Evolutionary conservation across 2,329 filamentous ascomycete species (phyloP).

Genomic region (Rasamsonia emersonii): DNA sequence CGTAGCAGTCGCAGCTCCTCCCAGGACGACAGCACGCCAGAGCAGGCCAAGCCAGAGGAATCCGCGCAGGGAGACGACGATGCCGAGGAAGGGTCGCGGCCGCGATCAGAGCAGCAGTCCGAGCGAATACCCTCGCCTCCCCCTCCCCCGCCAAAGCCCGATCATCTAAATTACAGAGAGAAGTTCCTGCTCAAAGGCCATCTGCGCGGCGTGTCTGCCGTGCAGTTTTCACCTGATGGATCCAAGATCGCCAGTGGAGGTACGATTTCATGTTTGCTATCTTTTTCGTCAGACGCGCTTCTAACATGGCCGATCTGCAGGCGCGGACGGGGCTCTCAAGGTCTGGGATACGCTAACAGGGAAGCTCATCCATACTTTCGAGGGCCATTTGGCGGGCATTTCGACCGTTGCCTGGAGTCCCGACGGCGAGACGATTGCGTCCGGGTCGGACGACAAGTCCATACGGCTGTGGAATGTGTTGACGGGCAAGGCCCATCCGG

Average conservation of each 20-base stretch:
- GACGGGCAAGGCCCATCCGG: conserved; percentile 51
- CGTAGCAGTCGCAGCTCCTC: conserved; percentile 6
- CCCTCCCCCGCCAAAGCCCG: conserved; percentile 42
- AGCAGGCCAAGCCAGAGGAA: too few species aligned
- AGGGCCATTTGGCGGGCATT: conserved; percentile 87
- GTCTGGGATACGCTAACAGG: conserved; percentile 80
- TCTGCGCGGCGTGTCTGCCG: conserved; percentile 67
- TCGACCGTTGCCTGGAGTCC: conserved; percentile 92
- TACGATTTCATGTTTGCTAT: conserved; percentile 24
- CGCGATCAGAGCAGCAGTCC: conserved; percentile 9
- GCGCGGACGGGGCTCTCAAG: conserved; percentile 82
- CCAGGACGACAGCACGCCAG: conserved; percentile 3
- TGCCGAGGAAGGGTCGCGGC: conserved; percentile 9
- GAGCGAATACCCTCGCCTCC: conserved; percentile 28
- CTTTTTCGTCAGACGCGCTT: neutral
- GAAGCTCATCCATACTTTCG: conserved; percentile 73
- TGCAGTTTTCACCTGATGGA: conserved; percentile 86
- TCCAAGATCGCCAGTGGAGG: conserved; percentile 80
- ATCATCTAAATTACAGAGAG: conserved; percentile 57
- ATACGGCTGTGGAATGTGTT: conserved; percentile 81
- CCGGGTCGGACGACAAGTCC: conserved; percentile 90
- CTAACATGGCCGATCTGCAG: conserved; percentile 22
- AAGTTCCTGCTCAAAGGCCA: conserved; percentile 70
- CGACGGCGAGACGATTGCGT: conserved; percentile 77
- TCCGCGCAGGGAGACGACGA: conserved; percentile 11